phyloP scores from a whole-genome alignment of 2,329 filamentous ascomycete species.

The Coniochaeta sp. region DNA sequence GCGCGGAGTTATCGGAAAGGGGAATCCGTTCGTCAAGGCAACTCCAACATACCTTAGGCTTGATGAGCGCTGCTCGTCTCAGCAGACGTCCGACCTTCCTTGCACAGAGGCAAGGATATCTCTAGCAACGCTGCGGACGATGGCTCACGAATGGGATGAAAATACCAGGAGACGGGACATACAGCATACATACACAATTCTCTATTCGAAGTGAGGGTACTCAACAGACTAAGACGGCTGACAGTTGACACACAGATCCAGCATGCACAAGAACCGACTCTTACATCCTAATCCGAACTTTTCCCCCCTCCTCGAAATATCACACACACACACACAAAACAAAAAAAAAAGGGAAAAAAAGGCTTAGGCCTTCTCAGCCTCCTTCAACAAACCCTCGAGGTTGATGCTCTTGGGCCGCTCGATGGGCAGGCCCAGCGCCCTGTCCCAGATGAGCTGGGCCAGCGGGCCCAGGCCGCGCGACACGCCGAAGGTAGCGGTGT shows the following conservation, averaged over 20 bases:
- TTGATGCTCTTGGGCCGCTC: slow-evolving; percentile 98
- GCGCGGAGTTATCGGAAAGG: not conserved
- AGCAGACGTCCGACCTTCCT: not conserved
- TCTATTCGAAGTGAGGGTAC: not conserved
- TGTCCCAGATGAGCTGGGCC: slow-evolving; percentile 93
- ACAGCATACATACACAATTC: not conserved
- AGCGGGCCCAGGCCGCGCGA: slow-evolving; percentile 74
- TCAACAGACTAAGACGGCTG: not conserved
- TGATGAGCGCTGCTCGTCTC: not conserved
- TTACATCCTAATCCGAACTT: not conserved
- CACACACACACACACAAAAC: not conserved
- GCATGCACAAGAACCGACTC: not conserved
- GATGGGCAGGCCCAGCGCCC: slow-evolving; percentile 87
- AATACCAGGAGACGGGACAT: not conserved
- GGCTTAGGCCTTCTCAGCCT: slow-evolving; percentile 40
- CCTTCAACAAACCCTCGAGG: slow-evolving; percentile 73
- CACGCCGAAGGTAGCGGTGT: slow-evolving; percentile 67
- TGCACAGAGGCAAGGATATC: not conserved
- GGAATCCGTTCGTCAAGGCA: not conserved
- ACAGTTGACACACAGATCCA: not conserved
- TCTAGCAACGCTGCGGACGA: not conserved
- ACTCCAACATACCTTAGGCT: not conserved
- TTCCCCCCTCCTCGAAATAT: not conserved
- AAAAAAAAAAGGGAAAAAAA: too few species aligned
- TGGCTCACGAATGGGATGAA: not conserved